phyloP scores from a whole-genome alignment of 495 filamentous ascomycete genomes.

The Tuber umbilicatum region DNA sequence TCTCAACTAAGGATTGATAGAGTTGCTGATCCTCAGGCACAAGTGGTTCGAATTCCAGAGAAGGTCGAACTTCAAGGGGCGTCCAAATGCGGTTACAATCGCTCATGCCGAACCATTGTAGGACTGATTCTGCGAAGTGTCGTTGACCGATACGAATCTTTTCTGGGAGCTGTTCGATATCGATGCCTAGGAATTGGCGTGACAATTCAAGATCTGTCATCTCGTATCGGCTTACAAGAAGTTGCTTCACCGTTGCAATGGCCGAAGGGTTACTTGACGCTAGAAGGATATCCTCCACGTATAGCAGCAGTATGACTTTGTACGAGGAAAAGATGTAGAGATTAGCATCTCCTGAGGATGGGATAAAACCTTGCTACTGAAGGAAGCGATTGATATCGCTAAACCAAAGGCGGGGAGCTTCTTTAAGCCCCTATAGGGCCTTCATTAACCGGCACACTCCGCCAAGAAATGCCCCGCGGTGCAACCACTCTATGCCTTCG shows the following conservation, averaged over 20 bases:
- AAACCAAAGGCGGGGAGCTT: conserved; percentile 17
- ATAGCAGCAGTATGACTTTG: conserved; percentile 12
- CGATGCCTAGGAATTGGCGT: conserved; percentile 12
- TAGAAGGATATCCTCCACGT: conserved; percentile 23
- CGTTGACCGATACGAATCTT: no score
- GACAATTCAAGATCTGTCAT: conserved; percentile 18
- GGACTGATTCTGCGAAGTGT: no score
- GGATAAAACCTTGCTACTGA: conserved; percentile 6
- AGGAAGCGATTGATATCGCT: conserved; percentile 12
- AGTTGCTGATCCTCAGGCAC: no score
- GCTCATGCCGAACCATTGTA: no score
- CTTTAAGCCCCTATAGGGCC: conserved; percentile 22
- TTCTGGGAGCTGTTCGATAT: conserved; percentile 4
- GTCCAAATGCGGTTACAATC: no score
- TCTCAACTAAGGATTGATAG: no score
- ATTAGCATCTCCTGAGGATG: conserved; percentile 5
- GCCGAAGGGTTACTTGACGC: neutral
- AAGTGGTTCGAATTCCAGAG: no score
- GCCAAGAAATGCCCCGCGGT: neutral
- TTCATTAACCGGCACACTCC: conserved; percentile 4
- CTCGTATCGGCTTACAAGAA: conserved; percentile 6
- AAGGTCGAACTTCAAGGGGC: no score
- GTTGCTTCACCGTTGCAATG: neutral
- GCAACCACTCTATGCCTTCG: conserved; percentile 9
- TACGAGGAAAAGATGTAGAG: conserved; percentile 1